These are phyloP conservation scores for Claviceps sp. DNA, from an alignment of 2,329 filamentous ascomycete species.

Conservation along the genomic window DNA sequence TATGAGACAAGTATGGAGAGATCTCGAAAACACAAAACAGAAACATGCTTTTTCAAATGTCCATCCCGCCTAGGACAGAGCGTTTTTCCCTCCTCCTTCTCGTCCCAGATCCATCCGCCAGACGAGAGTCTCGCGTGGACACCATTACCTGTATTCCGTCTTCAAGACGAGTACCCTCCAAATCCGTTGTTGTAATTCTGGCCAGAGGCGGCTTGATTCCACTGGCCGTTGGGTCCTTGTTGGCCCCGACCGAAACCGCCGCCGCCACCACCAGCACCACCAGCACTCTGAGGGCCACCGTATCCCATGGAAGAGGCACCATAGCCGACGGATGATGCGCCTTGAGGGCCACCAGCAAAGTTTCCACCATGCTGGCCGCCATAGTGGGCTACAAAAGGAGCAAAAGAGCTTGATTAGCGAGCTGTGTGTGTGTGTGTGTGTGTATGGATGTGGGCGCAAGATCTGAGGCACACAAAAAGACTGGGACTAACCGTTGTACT, in stretches of 20 bases:
- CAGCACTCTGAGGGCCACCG: slow-evolving; percentile 60
- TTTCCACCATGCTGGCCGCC: slow-evolving; percentile 54
- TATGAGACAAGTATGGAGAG: slow-evolving; percentile 11
- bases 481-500: slow-evolving; percentile 67
- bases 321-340: slow-evolving; percentile 48
- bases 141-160: slow-evolving; percentile 2
- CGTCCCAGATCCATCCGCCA: slow-evolving; percentile 3
- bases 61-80: slow-evolving; percentile 5
- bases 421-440: neutral
- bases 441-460: neutral
- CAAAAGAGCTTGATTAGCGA: slow-evolving; percentile 4
- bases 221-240: slow-evolving; percentile 41
- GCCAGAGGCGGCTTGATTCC: slow-evolving; percentile 36
- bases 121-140: slow-evolving; percentile 1
- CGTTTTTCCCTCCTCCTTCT: slow-evolving; percentile 4
- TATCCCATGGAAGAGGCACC: slow-evolving; percentile 58
- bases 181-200: slow-evolving; percentile 50
- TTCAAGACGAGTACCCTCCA: slow-evolving; percentile 48
- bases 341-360: slow-evolving; percentile 48
- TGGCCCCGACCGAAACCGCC: slow-evolving; percentile 71
- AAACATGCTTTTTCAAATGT: slow-evolving; percentile 8
- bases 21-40: slow-evolving; percentile 8
- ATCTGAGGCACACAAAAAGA: neutral
- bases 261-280: slow-evolving; percentile 44
- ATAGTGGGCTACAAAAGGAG: slow-evolving; percentile 31